phyloP scores from a whole-genome alignment of 2,329 filamentous ascomycete genomes.

The Pseudogymnoascus sp. region DNA sequence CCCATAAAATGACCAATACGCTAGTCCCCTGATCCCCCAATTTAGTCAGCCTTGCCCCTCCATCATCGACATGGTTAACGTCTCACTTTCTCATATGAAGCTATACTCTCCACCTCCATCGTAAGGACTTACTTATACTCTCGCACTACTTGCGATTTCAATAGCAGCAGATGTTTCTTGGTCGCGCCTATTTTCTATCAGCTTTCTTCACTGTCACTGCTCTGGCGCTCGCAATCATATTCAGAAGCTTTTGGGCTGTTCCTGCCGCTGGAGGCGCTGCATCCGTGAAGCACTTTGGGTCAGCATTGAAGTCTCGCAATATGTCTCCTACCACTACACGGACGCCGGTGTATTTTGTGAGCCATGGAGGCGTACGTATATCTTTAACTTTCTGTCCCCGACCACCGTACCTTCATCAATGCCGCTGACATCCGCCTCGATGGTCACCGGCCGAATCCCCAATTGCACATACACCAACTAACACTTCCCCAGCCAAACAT shows the following conservation, averaged over 20 bases:
- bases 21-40: not conserved
- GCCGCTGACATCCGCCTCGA: not conserved
- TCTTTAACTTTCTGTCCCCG: not conserved
- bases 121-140: not conserved
- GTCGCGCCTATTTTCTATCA: not conserved
- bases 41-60: conserved; percentile 2
- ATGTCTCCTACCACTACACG: conserved; percentile 14
- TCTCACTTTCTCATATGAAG: not conserved
- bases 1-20: conserved; percentile 6
- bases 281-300: not conserved
- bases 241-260: not conserved
- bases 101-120: not conserved
- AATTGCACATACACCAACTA: not conserved
- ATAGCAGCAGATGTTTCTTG: not conserved
- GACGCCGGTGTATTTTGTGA: conserved; percentile 24
- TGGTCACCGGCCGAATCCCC: not conserved
- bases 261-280: not conserved
- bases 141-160: not conserved
- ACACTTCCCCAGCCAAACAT: conserved; percentile 44
- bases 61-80: not conserved
- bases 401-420: not conserved
- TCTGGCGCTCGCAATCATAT: not conserved
- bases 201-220: not conserved
- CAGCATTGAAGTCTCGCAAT: conserved; percentile 11
- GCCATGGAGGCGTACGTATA: conserved; percentile 23